A percentile compares a stretch with the other conserved stretches of the same genome.
Conservation (phyloP, 805 yeast genomes). For the Candida parachauliodes region DNA sequence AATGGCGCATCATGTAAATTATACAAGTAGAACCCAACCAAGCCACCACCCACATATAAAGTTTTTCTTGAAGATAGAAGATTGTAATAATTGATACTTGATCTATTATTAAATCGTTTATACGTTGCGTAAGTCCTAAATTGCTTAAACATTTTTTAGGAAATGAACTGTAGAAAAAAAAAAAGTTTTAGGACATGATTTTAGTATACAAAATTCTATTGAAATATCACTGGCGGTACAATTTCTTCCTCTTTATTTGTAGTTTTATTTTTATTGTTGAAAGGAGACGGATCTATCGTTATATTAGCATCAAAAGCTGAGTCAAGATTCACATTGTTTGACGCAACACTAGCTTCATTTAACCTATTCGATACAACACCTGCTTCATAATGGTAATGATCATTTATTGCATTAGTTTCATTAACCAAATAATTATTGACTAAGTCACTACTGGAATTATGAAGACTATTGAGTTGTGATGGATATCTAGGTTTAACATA, state of each 20-base stretch:
- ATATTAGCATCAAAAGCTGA: constrained; percentile 3
- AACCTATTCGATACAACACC: no score
- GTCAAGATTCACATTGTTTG: neutral
- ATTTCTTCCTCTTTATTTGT: constrained; percentile 2
- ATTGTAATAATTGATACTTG: constrained; percentile 5
- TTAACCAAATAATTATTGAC: constrained; percentile 12
- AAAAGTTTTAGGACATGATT: no score
- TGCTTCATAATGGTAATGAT: constrained; percentile 26
- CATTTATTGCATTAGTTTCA: constrained; percentile 26
- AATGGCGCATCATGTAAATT: constrained; percentile 78
- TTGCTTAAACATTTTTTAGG: constrained; percentile 1
- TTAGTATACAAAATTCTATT: neutral
- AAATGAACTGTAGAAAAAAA: neutral
- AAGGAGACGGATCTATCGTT: constrained; percentile 4
- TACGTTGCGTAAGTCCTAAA: constrained; percentile 32
- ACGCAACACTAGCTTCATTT: constrained; percentile 6
- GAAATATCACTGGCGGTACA: constrained; percentile 4
- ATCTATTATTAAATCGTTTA: constrained; percentile 20
- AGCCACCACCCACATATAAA: constrained; percentile 31
- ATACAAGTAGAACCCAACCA: constrained; percentile 22
- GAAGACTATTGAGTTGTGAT: constrained; percentile 6
- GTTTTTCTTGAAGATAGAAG: constrained; percentile 22
- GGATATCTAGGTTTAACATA: constrained; percentile 10
- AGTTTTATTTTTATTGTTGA: constrained; percentile 3
- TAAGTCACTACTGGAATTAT: constrained; percentile 27